Evolutionary conservation across 345 rosid species (phyloP).

Genomic region (Salix brachista): DNA sequence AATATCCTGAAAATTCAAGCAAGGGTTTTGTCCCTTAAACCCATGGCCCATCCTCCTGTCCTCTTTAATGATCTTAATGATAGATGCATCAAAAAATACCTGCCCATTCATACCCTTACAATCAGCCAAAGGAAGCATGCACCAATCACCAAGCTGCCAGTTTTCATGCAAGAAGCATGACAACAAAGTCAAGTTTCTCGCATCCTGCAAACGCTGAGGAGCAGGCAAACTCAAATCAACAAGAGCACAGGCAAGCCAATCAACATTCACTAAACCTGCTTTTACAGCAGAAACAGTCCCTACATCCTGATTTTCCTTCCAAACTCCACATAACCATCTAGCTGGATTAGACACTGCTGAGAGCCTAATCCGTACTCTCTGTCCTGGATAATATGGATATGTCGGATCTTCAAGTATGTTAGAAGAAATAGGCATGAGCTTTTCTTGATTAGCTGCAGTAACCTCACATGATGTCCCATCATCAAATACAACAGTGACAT

Average conservation of each 20-base stretch:
- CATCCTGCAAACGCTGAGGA: conserved; percentile 54
- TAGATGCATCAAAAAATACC: conserved; percentile 17
- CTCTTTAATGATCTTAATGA: conserved; percentile 17
- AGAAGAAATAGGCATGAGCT: conserved; percentile 52
- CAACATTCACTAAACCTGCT: conserved; percentile 62
- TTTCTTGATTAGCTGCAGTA: conserved; percentile 48
- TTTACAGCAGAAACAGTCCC: conserved; percentile 70
- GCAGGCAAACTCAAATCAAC: conserved; percentile 32
- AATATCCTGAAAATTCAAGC: conserved; percentile 34
- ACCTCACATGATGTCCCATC: conserved; percentile 73
- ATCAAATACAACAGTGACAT: conserved; percentile 55
- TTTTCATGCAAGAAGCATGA: conserved; percentile 61
- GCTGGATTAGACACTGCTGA: conserved; percentile 48
- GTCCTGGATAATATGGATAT: conserved; percentile 74
- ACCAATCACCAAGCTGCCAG: conserved; percentile 99
- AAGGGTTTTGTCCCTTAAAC: conserved; percentile 29
- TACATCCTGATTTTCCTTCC: conserved; percentile 54
- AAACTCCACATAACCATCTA: conserved; percentile 70
- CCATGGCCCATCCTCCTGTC: conserved; percentile 30
- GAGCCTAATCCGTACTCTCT: conserved; percentile 60
- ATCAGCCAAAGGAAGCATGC: conserved; percentile 49
- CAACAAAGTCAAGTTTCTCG: conserved; percentile 53
- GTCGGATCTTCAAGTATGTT: conserved; percentile 65
- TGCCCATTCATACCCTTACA: conserved; percentile 21
- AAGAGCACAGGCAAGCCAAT: conserved; percentile 71